Base-by-base conservation (phyloP, 176 grass and related monocot genomes). In the Pontederia crassipes region DNA sequence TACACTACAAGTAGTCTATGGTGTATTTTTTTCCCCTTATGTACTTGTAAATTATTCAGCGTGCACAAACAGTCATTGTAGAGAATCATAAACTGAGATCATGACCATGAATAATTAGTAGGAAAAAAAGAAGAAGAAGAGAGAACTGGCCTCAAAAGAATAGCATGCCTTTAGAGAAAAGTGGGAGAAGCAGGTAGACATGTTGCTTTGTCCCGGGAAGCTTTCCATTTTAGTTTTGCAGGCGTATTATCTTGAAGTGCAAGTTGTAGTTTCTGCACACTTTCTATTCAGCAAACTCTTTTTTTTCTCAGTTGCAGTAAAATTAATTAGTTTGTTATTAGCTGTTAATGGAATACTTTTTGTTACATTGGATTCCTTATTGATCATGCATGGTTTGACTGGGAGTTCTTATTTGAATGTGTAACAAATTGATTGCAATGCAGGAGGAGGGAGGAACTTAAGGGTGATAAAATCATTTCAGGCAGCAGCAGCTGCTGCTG, bases 401-500 rank as follows among this genome's bases (percentile, higher is more conserved):
- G 32, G 32, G 32, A 40, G 32, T 40, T 40, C 4, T 3, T 40
- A 7, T 40, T 24, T 24, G 20, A 40, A 40, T 40, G 32, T 40
- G 32, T 40, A 40, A 40, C 32, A 40, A 40, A 40, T 40, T 40
- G 32, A 40, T 40, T 40, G 6, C 32, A 40, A 40, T 40, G 63
- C 63, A 66, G 63, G 47, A 12, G 63, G 63, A 18, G 51, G 20
- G 46, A 66, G 47, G 9, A 66, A 28, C 63, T 52, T 52, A 28
- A 66, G 63, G 63, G 47, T 16, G 17, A 64, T 64, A 46, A 64
- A 64, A 64, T 64, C 61, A 18, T 64, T 64, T 64, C 61, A 64
- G 12, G 61, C 12, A 61, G 58, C 32, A 40, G 32, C 63, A 52
- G 63, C 17, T 11, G 10, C 51, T 49, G 47, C 49, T 40, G 32